A percentile compares a stretch with the other conserved stretches of the same genome.
Conservation (phyloP, 768 basidiomycete species). For the Chalciporus chontae region DNA sequence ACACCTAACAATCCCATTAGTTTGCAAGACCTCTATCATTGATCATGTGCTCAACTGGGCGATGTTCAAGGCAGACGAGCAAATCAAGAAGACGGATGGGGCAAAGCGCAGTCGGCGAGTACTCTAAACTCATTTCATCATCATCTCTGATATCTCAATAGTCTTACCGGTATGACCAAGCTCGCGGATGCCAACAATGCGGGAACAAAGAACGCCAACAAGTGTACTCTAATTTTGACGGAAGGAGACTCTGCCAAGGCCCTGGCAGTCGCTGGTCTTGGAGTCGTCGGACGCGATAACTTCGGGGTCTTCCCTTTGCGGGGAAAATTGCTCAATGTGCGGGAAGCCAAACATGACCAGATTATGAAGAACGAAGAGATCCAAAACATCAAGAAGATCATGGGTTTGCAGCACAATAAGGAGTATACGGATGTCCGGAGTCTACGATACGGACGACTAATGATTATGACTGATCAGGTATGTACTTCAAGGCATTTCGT, state of each 20-base stretch:
- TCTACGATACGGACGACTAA: conserved; percentile 89
- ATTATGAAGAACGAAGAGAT: conserved; percentile 99
- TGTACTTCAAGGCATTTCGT: too few species aligned
- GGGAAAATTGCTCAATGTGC: conserved; percentile 94
- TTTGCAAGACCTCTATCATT: conserved; percentile 83
- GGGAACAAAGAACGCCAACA: conserved; percentile 72
- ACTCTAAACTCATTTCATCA: neutral
- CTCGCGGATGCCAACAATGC: conserved; percentile 97
- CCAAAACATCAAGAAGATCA: conserved; percentile 95
- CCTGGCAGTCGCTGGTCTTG: conserved; percentile 89
- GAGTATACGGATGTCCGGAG: conserved; percentile 66
- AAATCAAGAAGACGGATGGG: conserved; percentile 95
- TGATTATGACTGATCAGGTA: conserved; percentile 99
- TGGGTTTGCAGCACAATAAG: conserved; percentile 94
- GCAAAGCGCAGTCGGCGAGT: conserved; percentile 78
- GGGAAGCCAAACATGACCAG: conserved; percentile 93
- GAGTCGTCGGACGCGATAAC: conserved; percentile 92
- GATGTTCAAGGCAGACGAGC: conserved; percentile 93
- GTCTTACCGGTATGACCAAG: conserved; percentile 88
- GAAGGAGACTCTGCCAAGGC: conserved; percentile 99
- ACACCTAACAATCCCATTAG: conserved; percentile 37
- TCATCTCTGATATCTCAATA: conserved; percentile 27
- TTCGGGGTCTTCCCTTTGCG: conserved; percentile 98
- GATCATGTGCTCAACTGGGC: conserved; percentile 95
- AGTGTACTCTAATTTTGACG: conserved; percentile 94